Evolutionary conservation across 768 basidiomycete species (phyloP), one percentile per base, ranked within the genome.

Genomic region (Leccinum truebloodii): DNA sequence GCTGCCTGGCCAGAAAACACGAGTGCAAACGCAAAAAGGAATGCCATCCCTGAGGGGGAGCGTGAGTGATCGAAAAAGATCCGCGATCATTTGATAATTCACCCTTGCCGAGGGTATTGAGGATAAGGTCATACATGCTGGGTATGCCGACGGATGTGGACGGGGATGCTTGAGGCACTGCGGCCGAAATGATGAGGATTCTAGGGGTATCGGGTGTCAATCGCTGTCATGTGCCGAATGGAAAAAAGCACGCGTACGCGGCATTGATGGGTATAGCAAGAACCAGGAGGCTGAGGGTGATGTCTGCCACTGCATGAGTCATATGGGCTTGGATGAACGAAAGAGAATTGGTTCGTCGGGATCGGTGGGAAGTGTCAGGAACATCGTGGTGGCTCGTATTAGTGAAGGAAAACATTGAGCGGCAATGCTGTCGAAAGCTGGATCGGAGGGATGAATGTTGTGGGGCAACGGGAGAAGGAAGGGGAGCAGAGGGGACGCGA

Each of bases 201-300:
- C 70, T 72, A 46, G 44, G 54, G 50, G n/a, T 22, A 22, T 22
- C 20, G 35, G 10, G 14, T 26, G 34, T 59, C 32, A 61, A 24
- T 18, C 12, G 2, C 30, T 30, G 53, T 5, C 18, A 39, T 3
- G n/a, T 32, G 9, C 18, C 18, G 10, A 46, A 14, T 28, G 22
- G 4, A 13, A 35, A 58, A 35, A 59, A 53, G 51, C 59, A 63
- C 20, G 22, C 69, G 32, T 57, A 72, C 71, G 67, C 73, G 14
- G 78, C 76, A 63, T 82, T 82, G 71, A 83, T 81, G 12, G 79
- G 76, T 37, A 82, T 63, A 0, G 81, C 82, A 62, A 83, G 78
- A 1, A 77, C 77, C 20, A 81, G 62, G 34, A 83, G 65, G 13
- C 78, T 78, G 6, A 75, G 58, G 20, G 73, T 63, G 18, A 85